Evolutionary conservation across 2,329 filamentous ascomycete species (phyloP).

Genomic region (Pseudogymnoascus sp.): DNA sequence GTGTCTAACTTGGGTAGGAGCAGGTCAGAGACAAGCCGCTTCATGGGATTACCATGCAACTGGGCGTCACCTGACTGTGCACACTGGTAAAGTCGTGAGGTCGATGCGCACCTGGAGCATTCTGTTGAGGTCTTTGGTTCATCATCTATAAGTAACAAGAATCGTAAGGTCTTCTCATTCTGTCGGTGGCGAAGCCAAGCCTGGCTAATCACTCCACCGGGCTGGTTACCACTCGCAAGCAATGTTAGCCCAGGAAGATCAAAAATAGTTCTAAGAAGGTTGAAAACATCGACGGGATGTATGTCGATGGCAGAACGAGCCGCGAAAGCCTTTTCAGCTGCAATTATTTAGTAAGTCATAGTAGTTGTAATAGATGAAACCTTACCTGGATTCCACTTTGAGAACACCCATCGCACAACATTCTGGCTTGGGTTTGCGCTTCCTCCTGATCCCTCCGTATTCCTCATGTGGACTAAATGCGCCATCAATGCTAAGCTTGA

Average conservation of each 20-base stretch:
- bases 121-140: not conserved
- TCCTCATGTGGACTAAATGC: constrained; percentile 57
- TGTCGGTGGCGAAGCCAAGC: constrained; percentile 28
- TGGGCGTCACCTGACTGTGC: constrained; percentile 5
- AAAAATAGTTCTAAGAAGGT: constrained; percentile 62
- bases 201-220: constrained; percentile 25
- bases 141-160: constrained; percentile 46
- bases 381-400: constrained; percentile 75
- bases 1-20: constrained; percentile 23
- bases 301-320: constrained; percentile 56
- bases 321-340: constrained; percentile 62
- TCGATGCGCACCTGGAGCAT: constrained; percentile 18
- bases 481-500: constrained; percentile 68
- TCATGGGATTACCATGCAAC: constrained; percentile 21
- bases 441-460: constrained; percentile 60
- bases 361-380: constrained; percentile 12
- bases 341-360: constrained; percentile 14
- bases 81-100: not conserved
- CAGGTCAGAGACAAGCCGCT: constrained; percentile 27
- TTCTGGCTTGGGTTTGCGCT: constrained; percentile 62
- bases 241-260: constrained; percentile 36
- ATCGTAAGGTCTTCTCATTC: constrained; percentile 41
- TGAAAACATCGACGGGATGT: constrained; percentile 57
- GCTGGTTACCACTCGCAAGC: constrained; percentile 10
- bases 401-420: constrained; percentile 73